Conservation (phyloP, 2,329 filamentous ascomycete species). For the Colletotrichum agaves region DNA sequence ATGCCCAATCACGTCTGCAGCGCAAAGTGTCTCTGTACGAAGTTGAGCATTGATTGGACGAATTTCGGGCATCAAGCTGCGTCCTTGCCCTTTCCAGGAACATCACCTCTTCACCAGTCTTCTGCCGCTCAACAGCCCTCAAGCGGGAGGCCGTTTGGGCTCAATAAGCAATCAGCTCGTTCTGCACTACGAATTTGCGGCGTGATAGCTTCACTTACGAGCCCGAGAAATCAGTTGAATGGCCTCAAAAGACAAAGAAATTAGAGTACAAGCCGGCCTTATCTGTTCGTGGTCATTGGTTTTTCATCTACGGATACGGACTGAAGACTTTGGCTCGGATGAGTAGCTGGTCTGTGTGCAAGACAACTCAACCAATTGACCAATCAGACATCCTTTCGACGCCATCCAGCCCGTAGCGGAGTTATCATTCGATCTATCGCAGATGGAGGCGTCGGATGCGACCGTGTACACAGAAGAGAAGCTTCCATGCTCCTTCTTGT, state of each 20-base stretch:
- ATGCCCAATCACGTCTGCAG: conserved; percentile 17
- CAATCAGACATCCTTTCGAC: not conserved
- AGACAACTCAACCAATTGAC: conserved; percentile 9
- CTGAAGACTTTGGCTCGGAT: not conserved
- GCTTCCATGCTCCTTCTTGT: not conserved
- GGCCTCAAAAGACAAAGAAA: no score
- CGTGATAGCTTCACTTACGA: no score
- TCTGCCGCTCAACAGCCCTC: conserved; percentile 15
- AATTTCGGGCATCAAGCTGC: not conserved
- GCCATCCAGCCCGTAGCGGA: conserved; percentile 5
- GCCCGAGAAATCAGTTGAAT: no score
- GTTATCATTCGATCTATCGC: conserved; percentile 24
- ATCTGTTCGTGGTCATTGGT: not conserved
- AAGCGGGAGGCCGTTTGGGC: no score
- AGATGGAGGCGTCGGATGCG: conserved; percentile 17
- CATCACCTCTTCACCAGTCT: not conserved
- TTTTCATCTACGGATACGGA: not conserved
- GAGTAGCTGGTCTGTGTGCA: not conserved
- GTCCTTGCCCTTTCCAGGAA: not conserved
- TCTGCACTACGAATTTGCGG: no score
- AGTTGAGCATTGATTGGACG: not conserved
- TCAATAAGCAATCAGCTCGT: no score
- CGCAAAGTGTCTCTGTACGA: not conserved
- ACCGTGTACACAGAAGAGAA: not conserved
- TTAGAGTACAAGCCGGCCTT: no score